phyloP scores from a whole-genome alignment of 176 grass and related monocot genomes.

The Tillandsia leiboldiana region DNA sequence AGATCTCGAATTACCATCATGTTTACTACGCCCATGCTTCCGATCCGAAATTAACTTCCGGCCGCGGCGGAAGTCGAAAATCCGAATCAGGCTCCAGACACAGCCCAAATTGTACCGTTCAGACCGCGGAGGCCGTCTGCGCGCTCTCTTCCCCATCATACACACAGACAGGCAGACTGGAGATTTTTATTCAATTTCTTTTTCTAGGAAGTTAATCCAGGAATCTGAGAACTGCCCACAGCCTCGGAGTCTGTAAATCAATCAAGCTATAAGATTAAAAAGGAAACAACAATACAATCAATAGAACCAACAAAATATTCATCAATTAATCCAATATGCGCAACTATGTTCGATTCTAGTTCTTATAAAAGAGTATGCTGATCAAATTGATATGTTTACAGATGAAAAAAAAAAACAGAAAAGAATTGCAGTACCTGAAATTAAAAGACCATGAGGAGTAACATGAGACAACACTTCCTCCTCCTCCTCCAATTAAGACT shows the following conservation, averaged over 20 bases:
- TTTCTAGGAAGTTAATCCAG: constrained; percentile 12
- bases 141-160: constrained; percentile 47
- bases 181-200: constrained; percentile 23
- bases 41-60: constrained; percentile 72
- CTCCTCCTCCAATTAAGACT: not conserved
- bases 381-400: not conserved
- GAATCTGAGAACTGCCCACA: constrained; percentile 4
- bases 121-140: constrained; percentile 12
- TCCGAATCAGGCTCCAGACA: constrained; percentile 60
- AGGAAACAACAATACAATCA: constrained; percentile 7
- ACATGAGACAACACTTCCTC: not conserved
- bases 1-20: constrained; percentile 31
- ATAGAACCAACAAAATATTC: constrained; percentile 1
- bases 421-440: not conserved
- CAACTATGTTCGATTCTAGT: not conserved
- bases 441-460: not conserved
- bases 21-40: constrained; percentile 15
- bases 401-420: not conserved
- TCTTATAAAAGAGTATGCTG: too few relatives aligned
- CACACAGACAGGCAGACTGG: constrained; percentile 19
- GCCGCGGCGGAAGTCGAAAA: constrained; percentile 62
- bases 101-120: constrained; percentile 47
- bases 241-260: constrained; percentile 20
- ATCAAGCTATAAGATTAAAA: constrained; percentile 9
- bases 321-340: constrained; percentile 8